Evolutionary conservation across 2,329 filamentous ascomycete species (phyloP), one percentile per base, ranked within the genome.

Genomic region (Aspergillus awamori): DNA sequence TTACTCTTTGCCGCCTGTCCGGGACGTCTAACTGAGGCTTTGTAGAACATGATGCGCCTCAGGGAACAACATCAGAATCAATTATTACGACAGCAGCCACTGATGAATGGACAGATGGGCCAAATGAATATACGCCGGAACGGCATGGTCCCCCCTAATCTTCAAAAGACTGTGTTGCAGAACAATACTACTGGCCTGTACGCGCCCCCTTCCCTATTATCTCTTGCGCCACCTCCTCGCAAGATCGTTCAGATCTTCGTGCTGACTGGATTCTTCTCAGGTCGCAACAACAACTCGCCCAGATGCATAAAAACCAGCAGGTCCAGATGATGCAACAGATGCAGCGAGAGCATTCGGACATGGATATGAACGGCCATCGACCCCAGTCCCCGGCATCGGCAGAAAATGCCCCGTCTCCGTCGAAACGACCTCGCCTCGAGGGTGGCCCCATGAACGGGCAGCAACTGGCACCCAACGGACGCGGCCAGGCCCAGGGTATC

Each of bases 321-420:
- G 77, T 81, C 64, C 80, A 83, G 69, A 85, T 86, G 75, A 89
- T 93, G 78, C 87, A 90, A 71, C 88, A 91, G 74, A 96, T 97
- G 91, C 91, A 94, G 75, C 86, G 92, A 62, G 92, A 96, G 70
- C 90, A 91, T 57, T 94, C 92, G 15, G 88, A 89, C 64, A 92
- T 95, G 86, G 92, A 96, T 70, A 89, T 90, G 76, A 92, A 89
- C 77, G 90, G 90, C 62, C 88, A 89, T 67, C 87, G 93, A 62
- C 89, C 92, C 28, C 88, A 89, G 60, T 97, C 94, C 36, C 94
- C 94, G 7, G 87, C 88, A 54, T 89, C 89, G 39, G 89, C 88
- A 58, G 93, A 97, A 57, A 95, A 95, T 71, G 93, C 92, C 26
- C 92, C 93, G 4, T 98, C 94, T 33, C 94, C 94, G 2, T 94